Evolutionary conservation across 345 rosid genomes (phyloP).

Genomic region (Eucalyptus paniculata): DNA sequence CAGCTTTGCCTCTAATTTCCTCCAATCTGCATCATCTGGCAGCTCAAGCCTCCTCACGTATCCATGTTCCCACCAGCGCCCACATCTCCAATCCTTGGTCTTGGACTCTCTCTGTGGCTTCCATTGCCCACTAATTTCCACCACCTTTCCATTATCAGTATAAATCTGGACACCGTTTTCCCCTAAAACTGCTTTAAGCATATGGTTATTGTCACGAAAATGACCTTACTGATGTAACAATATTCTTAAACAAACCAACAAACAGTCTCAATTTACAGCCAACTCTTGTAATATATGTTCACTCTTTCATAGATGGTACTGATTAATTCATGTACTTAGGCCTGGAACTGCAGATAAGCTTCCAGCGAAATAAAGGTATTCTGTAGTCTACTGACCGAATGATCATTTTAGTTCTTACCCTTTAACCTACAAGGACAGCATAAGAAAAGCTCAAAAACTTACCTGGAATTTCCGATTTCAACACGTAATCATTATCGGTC

Average conservation of each 20-base stretch:
- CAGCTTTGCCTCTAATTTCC: slow-evolving; percentile 29
- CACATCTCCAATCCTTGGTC: slow-evolving; percentile 64
- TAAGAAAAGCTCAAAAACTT: background rate
- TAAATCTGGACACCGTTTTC: slow-evolving; percentile 22
- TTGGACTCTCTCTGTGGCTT: slow-evolving; percentile 26
- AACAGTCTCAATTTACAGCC: background rate
- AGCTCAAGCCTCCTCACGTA: slow-evolving; percentile 79
- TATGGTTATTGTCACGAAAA: background rate
- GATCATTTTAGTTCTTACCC: background rate
- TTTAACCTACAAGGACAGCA: background rate
- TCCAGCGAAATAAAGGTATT: background rate
- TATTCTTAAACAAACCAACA: background rate
- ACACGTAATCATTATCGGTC: slow-evolving; percentile 59
- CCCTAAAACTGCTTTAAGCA: slow-evolving; percentile 28
- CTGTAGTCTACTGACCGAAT: background rate
- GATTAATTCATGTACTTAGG: background rate
- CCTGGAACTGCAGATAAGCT: background rate
- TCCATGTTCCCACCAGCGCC: slow-evolving; percentile 81
- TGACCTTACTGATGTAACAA: background rate
- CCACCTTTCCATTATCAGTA: slow-evolving; percentile 50
- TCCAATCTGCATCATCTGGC: slow-evolving; percentile 66
- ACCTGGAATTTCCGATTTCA: slow-evolving; percentile 75
- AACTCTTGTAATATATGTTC: background rate
- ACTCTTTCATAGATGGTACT: background rate
- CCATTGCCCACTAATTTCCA: slow-evolving; percentile 78